Percentiles rank a stretch among this genome's conserved stretches.
Evolutionary conservation across 805 yeast species (phyloP).

Genomic region (Cephaloascus albidus): DNA sequence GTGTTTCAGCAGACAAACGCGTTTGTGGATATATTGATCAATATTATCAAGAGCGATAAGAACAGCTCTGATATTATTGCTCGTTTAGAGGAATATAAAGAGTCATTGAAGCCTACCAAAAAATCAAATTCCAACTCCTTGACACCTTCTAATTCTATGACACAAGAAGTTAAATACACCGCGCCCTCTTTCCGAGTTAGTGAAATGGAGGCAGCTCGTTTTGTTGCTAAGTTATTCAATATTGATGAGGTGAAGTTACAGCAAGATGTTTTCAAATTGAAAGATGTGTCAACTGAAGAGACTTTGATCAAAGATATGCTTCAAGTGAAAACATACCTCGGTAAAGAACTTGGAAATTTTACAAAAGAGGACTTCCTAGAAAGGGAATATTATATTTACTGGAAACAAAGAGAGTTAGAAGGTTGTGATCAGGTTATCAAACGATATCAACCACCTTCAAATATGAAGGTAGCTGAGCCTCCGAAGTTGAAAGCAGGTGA

Average conservation of each 20-base stretch:
- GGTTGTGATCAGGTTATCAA: slow-evolving; percentile 18
- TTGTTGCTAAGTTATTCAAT: slow-evolving; percentile 39
- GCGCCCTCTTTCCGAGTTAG: slow-evolving; percentile 43
- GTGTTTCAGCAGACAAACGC: slow-evolving; percentile 26
- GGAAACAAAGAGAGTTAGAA: slow-evolving; percentile 29
- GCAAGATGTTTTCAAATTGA: slow-evolving; percentile 37
- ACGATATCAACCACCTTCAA: slow-evolving; percentile 5
- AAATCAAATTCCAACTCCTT: not conserved
- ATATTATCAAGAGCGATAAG: slow-evolving; percentile 25
- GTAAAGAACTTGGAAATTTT: slow-evolving; percentile 14
- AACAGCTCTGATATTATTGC: slow-evolving; percentile 25
- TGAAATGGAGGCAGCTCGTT: slow-evolving; percentile 45
- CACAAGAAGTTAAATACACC: slow-evolving; percentile 11
- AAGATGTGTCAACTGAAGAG: slow-evolving; percentile 28
- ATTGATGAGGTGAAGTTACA: slow-evolving; percentile 42
- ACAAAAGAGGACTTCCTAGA: slow-evolving; percentile 21
- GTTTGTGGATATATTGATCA: slow-evolving; percentile 26
- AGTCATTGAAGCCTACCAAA: slow-evolving; percentile 8
- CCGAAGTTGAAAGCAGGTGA: slow-evolving; percentile 1
- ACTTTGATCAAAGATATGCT: slow-evolving; percentile 25
- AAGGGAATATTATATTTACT: slow-evolving; percentile 19
- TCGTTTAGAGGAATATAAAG: slow-evolving; percentile 34
- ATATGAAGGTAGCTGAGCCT: not conserved
- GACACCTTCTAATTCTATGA: slow-evolving; percentile 1
- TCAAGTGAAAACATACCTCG: slow-evolving; percentile 20